Conservation (phyloP, 768 basidiomycete species). For the Cystobasidium tubakii region DNA sequence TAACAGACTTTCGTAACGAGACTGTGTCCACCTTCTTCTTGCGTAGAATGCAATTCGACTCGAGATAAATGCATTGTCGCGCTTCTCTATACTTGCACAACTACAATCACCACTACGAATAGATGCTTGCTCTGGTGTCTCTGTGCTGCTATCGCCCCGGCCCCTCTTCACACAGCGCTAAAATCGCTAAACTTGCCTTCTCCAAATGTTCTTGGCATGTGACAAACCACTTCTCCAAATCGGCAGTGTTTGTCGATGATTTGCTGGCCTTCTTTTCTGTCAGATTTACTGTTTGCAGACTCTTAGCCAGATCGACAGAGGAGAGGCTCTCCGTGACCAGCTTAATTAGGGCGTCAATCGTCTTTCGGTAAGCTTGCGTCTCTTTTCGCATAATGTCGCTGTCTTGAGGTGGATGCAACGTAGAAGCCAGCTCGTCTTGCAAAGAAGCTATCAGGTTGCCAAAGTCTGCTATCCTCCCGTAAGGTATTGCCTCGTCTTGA, state of each 20-base stretch:
- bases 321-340: slow-evolving; percentile 2
- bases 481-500: background rate
- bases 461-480: background rate
- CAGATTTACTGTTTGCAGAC: background rate
- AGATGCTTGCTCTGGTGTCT: no score
- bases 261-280: background rate
- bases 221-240: background rate
- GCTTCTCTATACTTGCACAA: no score
- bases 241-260: no score
- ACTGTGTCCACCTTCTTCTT: no score
- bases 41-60: no score
- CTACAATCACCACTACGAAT: no score
- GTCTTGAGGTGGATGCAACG: slow-evolving; percentile 3
- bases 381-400: background rate
- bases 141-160: background rate
- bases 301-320: background rate
- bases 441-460: slow-evolving; percentile 3
- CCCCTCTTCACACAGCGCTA: background rate
- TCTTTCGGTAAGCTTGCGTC: background rate
- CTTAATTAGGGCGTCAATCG: background rate
- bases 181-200: background rate
- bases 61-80: no score
- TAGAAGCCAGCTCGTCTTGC: slow-evolving; percentile 20
- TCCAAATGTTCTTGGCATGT: slow-evolving; percentile 1
- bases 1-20: no score